Evolutionary conservation across 2,329 filamentous ascomycete genomes (phyloP).

Genomic region (Nemania sp.): DNA sequence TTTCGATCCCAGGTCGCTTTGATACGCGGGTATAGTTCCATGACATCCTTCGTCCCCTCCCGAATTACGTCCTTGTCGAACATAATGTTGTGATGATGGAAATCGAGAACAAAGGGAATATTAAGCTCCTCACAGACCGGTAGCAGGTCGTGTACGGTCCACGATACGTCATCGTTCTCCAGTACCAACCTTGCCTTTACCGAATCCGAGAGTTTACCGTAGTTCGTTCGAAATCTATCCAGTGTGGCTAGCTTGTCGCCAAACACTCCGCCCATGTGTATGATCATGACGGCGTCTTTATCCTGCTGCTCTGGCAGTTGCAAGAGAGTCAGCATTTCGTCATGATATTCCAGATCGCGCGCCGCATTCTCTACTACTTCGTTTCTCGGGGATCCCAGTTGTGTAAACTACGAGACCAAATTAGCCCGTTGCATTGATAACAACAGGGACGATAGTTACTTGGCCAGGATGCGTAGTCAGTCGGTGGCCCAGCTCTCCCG

Average conservation of each 20-base stretch:
- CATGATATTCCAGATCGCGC: constrained; percentile 84
- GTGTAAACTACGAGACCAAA: constrained; percentile 68
- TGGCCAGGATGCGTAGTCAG: constrained; percentile 90
- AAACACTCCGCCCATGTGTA: constrained; percentile 91
- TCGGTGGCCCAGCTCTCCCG: constrained; percentile 78
- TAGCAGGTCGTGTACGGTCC: constrained; percentile 88
- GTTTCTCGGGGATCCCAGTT: constrained; percentile 79
- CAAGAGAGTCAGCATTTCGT: constrained; percentile 79
- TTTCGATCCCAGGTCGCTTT: constrained; percentile 82
- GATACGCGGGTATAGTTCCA: constrained; percentile 73
- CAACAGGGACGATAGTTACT: constrained; percentile 35
- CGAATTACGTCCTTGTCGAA: constrained; percentile 74
- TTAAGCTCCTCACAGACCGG: constrained; percentile 92
- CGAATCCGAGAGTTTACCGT: constrained; percentile 64
- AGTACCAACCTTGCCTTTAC: constrained; percentile 83
- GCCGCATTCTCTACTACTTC: constrained; percentile 77
- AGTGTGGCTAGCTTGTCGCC: constrained; percentile 83
- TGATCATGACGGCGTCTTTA: constrained; percentile 87
- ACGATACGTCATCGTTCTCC: constrained; percentile 93
- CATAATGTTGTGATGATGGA: constrained; percentile 92
- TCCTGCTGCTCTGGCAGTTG: constrained; percentile 77
- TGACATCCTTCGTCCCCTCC: constrained; percentile 84
- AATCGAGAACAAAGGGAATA: constrained; percentile 90
- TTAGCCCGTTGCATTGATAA: constrained; percentile 12
- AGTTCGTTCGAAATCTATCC: constrained; percentile 76